Evolutionary conservation across 495 filamentous ascomycete genomes (phyloP).

Genomic region (Geopyxis carbonaria): DNA sequence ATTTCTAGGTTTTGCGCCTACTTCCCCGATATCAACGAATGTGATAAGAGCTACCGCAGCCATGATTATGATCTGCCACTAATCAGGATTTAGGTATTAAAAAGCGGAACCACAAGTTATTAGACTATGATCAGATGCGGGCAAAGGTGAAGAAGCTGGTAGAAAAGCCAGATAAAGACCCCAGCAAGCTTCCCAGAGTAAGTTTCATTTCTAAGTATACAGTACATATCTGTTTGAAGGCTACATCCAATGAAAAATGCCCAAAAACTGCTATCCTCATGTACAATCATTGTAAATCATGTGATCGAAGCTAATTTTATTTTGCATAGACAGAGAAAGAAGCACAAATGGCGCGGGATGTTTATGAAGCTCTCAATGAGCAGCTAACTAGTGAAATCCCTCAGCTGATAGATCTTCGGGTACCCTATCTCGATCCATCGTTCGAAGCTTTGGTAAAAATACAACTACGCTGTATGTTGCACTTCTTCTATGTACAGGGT

Average conservation of each 20-base stretch:
- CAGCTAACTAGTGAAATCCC: conserved; percentile 84
- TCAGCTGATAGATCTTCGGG: conserved; percentile 92
- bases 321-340: conserved; percentile 65
- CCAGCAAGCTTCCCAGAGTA: conserved; percentile 71
- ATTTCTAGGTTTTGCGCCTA: conserved; percentile 93
- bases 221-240: too few relatives aligned
- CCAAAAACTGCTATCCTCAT: background rate
- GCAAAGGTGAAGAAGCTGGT: conserved; percentile 90
- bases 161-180: conserved; percentile 97
- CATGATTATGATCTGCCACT: too few relatives aligned
- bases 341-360: conserved; percentile 74
- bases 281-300: background rate
- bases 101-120: conserved; percentile 91
- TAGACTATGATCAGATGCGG: conserved; percentile 91
- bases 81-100: too few relatives aligned
- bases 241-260: too few relatives aligned
- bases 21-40: conserved; percentile 97
- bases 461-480: conserved; percentile 51
- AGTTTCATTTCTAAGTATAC: background rate
- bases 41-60: too few relatives aligned
- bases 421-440: conserved; percentile 87
- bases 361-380: conserved; percentile 91
- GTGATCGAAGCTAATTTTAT: too few relatives aligned
- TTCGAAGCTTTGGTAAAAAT: conserved; percentile 99
- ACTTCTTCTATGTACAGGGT: background rate